These are phyloP conservation scores for Bruguiera gymnorhiza DNA, from an alignment of 345 rosid genomes.

Conservation along the genomic window DNA sequence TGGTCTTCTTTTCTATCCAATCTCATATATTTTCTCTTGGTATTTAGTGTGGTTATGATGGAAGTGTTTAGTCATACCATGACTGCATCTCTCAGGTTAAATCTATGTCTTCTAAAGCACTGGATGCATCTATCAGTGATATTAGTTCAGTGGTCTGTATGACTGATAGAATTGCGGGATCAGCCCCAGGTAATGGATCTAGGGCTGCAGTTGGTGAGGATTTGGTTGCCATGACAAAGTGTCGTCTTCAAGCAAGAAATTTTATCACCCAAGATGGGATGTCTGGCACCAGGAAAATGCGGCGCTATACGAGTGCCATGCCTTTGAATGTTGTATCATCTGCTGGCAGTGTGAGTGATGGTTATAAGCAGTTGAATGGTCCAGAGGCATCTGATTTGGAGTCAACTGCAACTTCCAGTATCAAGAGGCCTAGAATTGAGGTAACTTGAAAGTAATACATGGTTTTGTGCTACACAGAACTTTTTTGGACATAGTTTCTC, in stretches of 20 bases:
- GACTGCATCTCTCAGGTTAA: constrained; percentile 53
- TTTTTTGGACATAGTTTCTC: not conserved
- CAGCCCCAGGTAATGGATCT: constrained; percentile 96
- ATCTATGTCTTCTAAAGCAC: constrained; percentile 60
- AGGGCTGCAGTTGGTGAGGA: constrained; percentile 98
- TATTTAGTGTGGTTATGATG: not conserved
- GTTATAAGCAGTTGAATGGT: constrained; percentile 63
- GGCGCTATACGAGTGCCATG: constrained; percentile 82
- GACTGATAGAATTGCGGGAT: constrained; percentile 94
- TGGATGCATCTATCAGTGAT: constrained; percentile 78
- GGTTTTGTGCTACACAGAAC: not conserved
- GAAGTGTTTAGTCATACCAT: not conserved
- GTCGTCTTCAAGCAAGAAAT: constrained; percentile 88
- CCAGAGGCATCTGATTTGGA: constrained; percentile 61
- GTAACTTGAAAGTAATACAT: not conserved
- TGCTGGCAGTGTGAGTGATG: constrained; percentile 72
- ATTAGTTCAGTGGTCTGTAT: constrained; percentile 85
- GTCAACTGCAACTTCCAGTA: not conserved
- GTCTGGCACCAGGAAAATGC: constrained; percentile 70
- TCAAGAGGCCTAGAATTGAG: not conserved
- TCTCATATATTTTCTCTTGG: not conserved
- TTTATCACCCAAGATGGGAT: constrained; percentile 78
- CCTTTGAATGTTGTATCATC: constrained; percentile 77
- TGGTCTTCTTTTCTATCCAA: not conserved
- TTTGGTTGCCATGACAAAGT: constrained; percentile 93